Evolutionary conservation across 345 rosid species (phyloP), one percentile per base, ranked within the genome.

Genomic region (Euclidium syriacum): DNA sequence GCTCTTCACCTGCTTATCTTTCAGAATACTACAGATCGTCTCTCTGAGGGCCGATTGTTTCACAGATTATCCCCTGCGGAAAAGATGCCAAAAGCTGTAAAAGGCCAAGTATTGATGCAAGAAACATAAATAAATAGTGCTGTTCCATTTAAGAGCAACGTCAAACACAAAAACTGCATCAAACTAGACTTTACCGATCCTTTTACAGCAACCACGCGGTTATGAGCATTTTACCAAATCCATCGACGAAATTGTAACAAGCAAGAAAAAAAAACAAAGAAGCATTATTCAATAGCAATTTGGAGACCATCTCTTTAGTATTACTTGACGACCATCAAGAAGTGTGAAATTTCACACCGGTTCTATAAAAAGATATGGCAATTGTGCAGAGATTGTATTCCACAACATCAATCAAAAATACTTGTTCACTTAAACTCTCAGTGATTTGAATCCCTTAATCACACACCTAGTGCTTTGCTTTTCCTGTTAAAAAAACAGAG

Each of bases 401-500:
- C 62, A 52, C 48, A 61, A 43, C 27, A 53, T 6, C 27, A 44
- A 62, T 39, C 56, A 36, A 52, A 26, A 29, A 62, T 43, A 69
- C 17, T 23, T 4, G 52, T 61, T 52, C n/a, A 1, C 33, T 19
- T 42, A 26, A 44, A 24, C 22, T 35, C 50, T 44, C 25, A 66
- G 57, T 62, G 52, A 41, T 62, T 36, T 17, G 51, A 55, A 69
- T 47, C 63, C 55, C 32, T 53, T 53, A 62, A 62, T 46, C 69
- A 70, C 62, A 62, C 64, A 38, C 69, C 58, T 70, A 69, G 62
- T 48, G 30, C 64, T 48, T n/a, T 54, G 64, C 36, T 30, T n/a
- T 61, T 46, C 74, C 74, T 70, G 74, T 62, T 62, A 52, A 55
- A 55, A n/a, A 70, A 44, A 70, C 58, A 62, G 51, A 70, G 54